Percentiles rank a stretch among this genome's conserved stretches.
These are phyloP conservation scores for Endocalyx cinctus DNA, from an alignment of 2,329 filamentous ascomycete genomes.

Conservation along the genomic window DNA sequence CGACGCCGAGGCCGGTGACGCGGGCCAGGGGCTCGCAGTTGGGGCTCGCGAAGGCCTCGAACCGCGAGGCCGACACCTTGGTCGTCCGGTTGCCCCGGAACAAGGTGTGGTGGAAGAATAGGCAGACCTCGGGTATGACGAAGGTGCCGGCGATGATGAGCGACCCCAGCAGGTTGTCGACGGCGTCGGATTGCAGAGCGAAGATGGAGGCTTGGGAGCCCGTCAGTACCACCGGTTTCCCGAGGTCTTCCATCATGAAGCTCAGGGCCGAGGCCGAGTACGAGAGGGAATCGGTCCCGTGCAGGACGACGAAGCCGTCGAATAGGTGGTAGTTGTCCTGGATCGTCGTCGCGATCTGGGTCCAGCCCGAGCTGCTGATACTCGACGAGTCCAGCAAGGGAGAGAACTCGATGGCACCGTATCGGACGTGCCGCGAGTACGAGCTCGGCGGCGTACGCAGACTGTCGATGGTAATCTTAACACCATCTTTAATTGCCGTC, in stretches of 20 bases:
- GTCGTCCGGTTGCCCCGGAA: constrained; percentile 85
- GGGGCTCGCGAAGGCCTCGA: constrained; percentile 84
- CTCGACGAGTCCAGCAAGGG: constrained; percentile 85
- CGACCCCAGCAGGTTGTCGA: constrained; percentile 83
- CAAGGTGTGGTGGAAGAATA: constrained; percentile 90
- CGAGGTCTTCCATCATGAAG: constrained; percentile 84
- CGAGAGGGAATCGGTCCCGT: constrained; percentile 84
- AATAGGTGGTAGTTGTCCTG: constrained; percentile 82
- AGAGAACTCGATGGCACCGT: constrained; percentile 78
- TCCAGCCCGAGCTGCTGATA: constrained; percentile 82
- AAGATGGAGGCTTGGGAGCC: constrained; percentile 83
- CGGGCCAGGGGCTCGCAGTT: constrained; percentile 78
- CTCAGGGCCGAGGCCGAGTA: constrained; percentile 88
- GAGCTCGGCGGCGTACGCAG: constrained; percentile 75
- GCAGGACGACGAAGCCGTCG: constrained; percentile 86
- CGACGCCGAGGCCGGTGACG: constrained; percentile 75
- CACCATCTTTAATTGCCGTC: constrained; percentile 46
- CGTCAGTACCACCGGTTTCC: constrained; percentile 86
- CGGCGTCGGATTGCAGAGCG: constrained; percentile 83
- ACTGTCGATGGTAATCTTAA: constrained; percentile 54
- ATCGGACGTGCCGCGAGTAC: constrained; percentile 77
- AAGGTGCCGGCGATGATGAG: constrained; percentile 89
- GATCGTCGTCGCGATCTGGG: constrained; percentile 75
- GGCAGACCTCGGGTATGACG: constrained; percentile 85
- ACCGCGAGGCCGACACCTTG: constrained; percentile 82